These are phyloP conservation scores for Hortiboletus flavorubellus DNA, from an alignment of 768 basidiomycete species.

Conservation along the genomic window DNA sequence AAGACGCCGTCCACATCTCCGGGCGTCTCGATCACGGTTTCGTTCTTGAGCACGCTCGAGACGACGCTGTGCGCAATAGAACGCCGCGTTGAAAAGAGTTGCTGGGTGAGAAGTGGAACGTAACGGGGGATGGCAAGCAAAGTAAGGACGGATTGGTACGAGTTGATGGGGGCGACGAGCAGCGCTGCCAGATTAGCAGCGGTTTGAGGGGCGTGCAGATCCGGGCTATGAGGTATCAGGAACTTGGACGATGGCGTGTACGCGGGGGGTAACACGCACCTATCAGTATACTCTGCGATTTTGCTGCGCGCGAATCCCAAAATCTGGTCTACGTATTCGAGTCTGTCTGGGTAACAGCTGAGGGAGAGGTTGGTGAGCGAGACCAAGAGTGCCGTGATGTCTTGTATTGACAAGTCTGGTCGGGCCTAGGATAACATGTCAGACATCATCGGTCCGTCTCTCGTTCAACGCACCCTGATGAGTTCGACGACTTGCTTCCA, in stretches of 20 bases:
- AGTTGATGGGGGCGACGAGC: slow-evolving; percentile 91
- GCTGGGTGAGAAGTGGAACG: slow-evolving; percentile 73
- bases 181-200: slow-evolving; percentile 87
- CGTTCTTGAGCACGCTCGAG: slow-evolving; percentile 93
- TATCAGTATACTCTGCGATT: slow-evolving; percentile 78
- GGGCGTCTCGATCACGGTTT: slow-evolving; percentile 88
- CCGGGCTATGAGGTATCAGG: slow-evolving; percentile 51
- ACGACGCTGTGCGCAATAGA: slow-evolving; percentile 94
- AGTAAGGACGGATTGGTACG: slow-evolving; percentile 94
- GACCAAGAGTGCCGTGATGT: slow-evolving; percentile 93
- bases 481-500: slow-evolving; percentile 98
- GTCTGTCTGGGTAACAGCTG: slow-evolving; percentile 94
- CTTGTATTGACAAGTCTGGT: slow-evolving; percentile 95
- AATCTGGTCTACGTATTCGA: slow-evolving; percentile 97
- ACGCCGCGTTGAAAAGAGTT: slow-evolving; percentile 87
- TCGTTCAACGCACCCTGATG: slow-evolving; percentile 68
- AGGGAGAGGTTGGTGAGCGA: slow-evolving; percentile 93
- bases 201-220: slow-evolving; percentile 85
- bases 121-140: slow-evolving; percentile 95
- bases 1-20: slow-evolving; percentile 95
- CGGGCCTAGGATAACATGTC: slow-evolving; percentile 60
- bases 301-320: slow-evolving; percentile 86
- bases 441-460: not conserved
- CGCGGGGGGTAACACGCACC: slow-evolving; percentile 39
- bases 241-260: slow-evolving; percentile 1